These are phyloP conservation scores for Cucumis hystrix DNA, from an alignment of 306 rosid genomes.

Conservation along the genomic window DNA sequence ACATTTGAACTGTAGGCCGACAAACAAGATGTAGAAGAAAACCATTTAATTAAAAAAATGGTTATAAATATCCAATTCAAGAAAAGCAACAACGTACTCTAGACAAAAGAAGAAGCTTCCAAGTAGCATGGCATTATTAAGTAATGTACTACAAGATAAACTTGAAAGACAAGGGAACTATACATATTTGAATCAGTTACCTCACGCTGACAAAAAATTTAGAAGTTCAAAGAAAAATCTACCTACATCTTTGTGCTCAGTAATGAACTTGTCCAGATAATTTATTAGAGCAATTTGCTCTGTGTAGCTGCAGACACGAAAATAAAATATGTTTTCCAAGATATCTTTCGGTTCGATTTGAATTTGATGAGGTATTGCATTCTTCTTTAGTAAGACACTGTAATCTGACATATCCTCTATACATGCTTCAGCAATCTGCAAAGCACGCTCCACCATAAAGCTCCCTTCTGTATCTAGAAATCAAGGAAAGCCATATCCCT, in stretches of 20 bases:
- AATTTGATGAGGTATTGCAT: slow-evolving; percentile 26
- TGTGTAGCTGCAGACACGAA: slow-evolving; percentile 77
- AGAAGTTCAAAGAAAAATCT: background rate
- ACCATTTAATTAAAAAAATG: background rate
- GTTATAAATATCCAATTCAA: background rate
- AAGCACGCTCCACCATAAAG: slow-evolving; percentile 88
- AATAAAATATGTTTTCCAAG: slow-evolving; percentile 69
- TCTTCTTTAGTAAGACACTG: slow-evolving; percentile 32
- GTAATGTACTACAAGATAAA: background rate
- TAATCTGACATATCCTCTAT: slow-evolving; percentile 53
- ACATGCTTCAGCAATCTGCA: slow-evolving; percentile 87
- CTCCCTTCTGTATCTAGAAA: slow-evolving; percentile 84
- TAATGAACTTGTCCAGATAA: slow-evolving; percentile 72
- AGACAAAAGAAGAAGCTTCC: background rate
- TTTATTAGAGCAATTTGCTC: slow-evolving; percentile 83
- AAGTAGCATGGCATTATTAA: background rate
- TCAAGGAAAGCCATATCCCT: slow-evolving; percentile 11
- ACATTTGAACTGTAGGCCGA: background rate
- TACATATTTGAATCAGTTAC: background rate
- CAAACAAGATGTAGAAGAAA: background rate
- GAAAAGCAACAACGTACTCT: background rate
- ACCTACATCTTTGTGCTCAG: slow-evolving; percentile 77
- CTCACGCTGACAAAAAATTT: background rate
- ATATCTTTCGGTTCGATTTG: slow-evolving; percentile 46
- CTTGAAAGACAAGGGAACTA: background rate